phyloP scores from a whole-genome alignment of 2,329 filamentous ascomycete genomes.

The Penicillium digitatum region DNA sequence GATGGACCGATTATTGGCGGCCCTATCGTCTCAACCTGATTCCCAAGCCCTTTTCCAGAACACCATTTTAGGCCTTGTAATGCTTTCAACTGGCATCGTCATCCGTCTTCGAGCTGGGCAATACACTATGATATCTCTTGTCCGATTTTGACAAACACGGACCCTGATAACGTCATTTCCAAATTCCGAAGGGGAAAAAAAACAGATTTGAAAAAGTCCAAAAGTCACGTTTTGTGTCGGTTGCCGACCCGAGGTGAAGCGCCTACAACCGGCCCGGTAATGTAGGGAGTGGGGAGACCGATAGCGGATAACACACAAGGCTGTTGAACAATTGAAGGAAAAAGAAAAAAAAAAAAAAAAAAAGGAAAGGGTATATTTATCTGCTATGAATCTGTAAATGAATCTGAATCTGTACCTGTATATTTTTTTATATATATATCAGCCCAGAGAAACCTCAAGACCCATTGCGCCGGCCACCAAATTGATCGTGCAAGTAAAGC shows the following conservation, averaged over 20 bases:
- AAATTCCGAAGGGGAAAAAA: neutral
- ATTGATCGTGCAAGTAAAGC: conserved; percentile 29
- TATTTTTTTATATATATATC: conserved; percentile 1
- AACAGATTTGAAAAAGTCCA: neutral
- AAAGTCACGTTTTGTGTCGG: neutral
- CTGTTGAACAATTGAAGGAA: neutral
- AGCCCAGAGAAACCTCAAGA: conserved; percentile 8
- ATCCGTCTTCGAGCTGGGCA: neutral
- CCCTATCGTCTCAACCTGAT: neutral
- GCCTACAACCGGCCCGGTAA: conserved; percentile 20
- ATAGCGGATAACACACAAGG: conserved; percentile 5
- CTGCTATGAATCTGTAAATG: conserved; percentile 10
- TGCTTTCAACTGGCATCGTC: neutral
- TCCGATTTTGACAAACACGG: neutral
- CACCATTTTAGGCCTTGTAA: neutral
- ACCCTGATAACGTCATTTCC: neutral
- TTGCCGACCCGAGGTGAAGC: conserved; percentile 13
- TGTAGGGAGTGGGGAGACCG: conserved; percentile 1
- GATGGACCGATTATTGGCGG: no score
- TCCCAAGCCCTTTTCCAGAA: neutral
- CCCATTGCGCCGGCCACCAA: conserved; percentile 17
- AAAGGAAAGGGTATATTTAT: conserved; percentile 25
- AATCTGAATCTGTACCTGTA: neutral
- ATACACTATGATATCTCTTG: neutral
- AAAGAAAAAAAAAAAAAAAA: neutral